Conservation (phyloP, 306 rosid genomes). For the Cicer arietinum region DNA sequence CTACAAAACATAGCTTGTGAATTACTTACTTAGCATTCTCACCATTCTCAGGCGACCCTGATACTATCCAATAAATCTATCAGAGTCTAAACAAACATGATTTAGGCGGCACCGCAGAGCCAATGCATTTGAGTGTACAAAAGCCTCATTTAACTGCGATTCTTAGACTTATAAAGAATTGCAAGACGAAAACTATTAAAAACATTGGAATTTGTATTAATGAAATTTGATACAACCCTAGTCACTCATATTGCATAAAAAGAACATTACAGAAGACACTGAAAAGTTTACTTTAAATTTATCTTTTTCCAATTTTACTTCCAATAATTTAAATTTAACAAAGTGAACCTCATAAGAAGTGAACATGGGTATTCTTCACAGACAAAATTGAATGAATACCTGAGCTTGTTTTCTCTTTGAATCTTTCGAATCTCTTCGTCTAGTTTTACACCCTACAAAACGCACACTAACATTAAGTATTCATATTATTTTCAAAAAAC, state of each 20-base stretch:
- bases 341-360: conserved; percentile 2
- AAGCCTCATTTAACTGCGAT: background rate
- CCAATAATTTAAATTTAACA: background rate
- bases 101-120: too few species aligned
- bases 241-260: background rate
- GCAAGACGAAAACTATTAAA: too few species aligned
- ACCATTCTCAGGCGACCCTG: background rate
- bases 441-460: conserved; percentile 65
- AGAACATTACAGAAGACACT: background rate
- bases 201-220: background rate
- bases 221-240: background rate
- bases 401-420: conserved; percentile 68
- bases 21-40: background rate
- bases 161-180: background rate
- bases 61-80: background rate
- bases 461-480: conserved; percentile 28
- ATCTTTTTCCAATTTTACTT: background rate
- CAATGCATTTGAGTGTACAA: background rate
- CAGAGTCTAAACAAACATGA: background rate
- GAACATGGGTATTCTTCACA: background rate
- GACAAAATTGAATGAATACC: conserved; percentile 51
- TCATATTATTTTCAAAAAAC: background rate
- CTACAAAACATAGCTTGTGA: conserved; percentile 26
- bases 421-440: conserved; percentile 63
- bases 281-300: too few species aligned